A percentile compares a stretch with the other conserved stretches of the same genome.
Conservation (phyloP, 2,329 filamentous ascomycete species). For the Alternaria postmessia region DNA sequence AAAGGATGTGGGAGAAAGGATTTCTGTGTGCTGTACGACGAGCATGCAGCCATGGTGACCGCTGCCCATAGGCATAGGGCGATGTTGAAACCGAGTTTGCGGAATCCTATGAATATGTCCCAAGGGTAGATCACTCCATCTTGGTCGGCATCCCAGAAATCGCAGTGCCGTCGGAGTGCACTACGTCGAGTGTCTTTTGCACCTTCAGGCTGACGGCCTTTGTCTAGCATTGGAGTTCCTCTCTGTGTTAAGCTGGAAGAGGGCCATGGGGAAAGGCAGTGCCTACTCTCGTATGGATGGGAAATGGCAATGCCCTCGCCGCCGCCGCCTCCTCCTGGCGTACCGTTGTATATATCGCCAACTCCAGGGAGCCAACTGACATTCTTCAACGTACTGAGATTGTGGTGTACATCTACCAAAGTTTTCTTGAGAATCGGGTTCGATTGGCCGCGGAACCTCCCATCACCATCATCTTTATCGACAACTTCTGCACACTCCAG, state of each 20-base stretch:
- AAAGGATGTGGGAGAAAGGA: constrained; percentile 24
- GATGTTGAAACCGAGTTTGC: constrained; percentile 23
- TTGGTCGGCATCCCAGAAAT: constrained; percentile 27
- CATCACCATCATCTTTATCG: background rate
- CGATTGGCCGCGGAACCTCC: background rate
- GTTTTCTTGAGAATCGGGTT: background rate
- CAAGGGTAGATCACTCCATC: constrained; percentile 27
- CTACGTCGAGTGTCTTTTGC: constrained; percentile 13
- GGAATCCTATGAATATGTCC: constrained; percentile 29
- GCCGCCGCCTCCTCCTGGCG: background rate
- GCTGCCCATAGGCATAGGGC: constrained; percentile 27
- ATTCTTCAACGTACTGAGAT: background rate
- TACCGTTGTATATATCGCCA: constrained; percentile 7
- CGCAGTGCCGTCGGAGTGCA: constrained; percentile 25
- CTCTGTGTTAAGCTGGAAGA: background rate
- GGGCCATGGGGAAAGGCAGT: background rate
- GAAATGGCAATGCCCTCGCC: background rate
- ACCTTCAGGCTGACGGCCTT: background rate
- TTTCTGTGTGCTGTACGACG: constrained; percentile 24
- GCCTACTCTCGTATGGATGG: background rate
- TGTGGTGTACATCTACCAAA: constrained; percentile 1
- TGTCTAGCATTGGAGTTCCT: background rate
- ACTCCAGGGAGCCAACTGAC: constrained; percentile 15
- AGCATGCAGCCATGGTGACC: constrained; percentile 23
- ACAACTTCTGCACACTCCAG: background rate